Evolutionary conservation across 768 basidiomycete genomes (phyloP), one percentile per base, ranked within the genome.

Genomic region (Rhodotorula toruloides): DNA sequence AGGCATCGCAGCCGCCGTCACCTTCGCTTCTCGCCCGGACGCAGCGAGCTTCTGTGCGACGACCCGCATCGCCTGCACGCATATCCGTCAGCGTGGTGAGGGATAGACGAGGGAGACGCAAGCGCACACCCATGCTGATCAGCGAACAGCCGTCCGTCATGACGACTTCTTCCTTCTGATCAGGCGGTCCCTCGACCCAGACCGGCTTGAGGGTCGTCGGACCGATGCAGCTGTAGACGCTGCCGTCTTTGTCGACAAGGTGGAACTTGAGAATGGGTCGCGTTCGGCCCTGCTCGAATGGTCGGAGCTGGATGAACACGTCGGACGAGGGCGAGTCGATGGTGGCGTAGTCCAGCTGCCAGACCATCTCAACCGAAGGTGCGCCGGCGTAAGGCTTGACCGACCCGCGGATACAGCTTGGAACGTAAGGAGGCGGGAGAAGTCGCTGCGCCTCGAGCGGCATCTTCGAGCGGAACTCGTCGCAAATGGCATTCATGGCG

Each of bases 121-220:
- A 16, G 25, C 57, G 32, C 47, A 31, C 49, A 13, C 25, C 52
- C 9, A 36, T 12, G 36, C 52, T 54, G 36, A 54, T 54, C 25
- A 69, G 29, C 12, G 63, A 64, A 34, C 68, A 69, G 25, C 68
- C 68, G 19, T 69, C 68, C 7, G 68, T 69, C 68, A 69, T 69
- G 39, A 61, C 63, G 16, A 61, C 49, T 39, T 43, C 58, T 11
- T 46, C 46, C 34, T 27, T 25, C 39, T 16, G 47, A 11, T 50
- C 40, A 37, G 34, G 10, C 7, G 54, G 27, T 31, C 8, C 47
- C 32, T 19, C 22, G 29, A 55, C 25, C 54, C 54, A 39, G 22
- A 37, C 13, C 44, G 44, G 44, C 44, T 13, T 8, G 12, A 46
- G 44, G n/a, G 21, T 25, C 12, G 11, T 12, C 1, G 31, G 4